phyloP scores from a whole-genome alignment of 192 early-diverging fungal species.

The Coemansia asiatica region DNA sequence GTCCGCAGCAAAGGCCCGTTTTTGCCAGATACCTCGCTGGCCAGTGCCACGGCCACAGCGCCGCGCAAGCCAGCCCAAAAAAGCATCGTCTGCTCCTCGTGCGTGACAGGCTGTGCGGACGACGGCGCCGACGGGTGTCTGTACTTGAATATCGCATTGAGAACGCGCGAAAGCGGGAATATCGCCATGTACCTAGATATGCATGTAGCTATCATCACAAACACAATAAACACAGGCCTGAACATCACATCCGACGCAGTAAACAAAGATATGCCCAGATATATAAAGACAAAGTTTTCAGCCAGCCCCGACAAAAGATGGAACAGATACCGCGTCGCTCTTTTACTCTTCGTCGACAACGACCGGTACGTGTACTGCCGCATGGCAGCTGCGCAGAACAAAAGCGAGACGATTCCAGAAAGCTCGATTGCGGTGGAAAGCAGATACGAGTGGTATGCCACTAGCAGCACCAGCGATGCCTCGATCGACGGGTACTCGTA shows the following conservation, averaged over 20 bases:
- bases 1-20: constrained; percentile 75
- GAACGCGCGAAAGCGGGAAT: constrained; percentile 75
- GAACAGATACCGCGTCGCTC: constrained; percentile 90
- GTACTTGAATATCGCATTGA: constrained; percentile 74
- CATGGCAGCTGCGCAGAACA: constrained; percentile 89
- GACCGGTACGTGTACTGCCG: constrained; percentile 95
- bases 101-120: constrained; percentile 45
- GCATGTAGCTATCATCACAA: constrained; percentile 77
- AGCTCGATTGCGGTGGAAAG: constrained; percentile 84
- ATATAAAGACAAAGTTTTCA: constrained; percentile 98
- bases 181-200: constrained; percentile 85
- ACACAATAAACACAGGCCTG: constrained; percentile 73
- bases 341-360: constrained; percentile 73
- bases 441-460: constrained; percentile 92
- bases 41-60: constrained; percentile 94
- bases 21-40: constrained; percentile 73
- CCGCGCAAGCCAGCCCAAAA: constrained; percentile 96
- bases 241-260: constrained; percentile 72
- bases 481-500: constrained; percentile 84
- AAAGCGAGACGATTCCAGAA: constrained; percentile 90
- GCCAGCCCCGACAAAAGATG: constrained; percentile 88
- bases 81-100: constrained; percentile 81
- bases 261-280: constrained; percentile 91
- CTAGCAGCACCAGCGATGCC: constrained; percentile 78
- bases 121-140: constrained; percentile 57